phyloP scores from a whole-genome alignment of 2,329 filamentous ascomycete genomes.

The Eutypa lata region DNA sequence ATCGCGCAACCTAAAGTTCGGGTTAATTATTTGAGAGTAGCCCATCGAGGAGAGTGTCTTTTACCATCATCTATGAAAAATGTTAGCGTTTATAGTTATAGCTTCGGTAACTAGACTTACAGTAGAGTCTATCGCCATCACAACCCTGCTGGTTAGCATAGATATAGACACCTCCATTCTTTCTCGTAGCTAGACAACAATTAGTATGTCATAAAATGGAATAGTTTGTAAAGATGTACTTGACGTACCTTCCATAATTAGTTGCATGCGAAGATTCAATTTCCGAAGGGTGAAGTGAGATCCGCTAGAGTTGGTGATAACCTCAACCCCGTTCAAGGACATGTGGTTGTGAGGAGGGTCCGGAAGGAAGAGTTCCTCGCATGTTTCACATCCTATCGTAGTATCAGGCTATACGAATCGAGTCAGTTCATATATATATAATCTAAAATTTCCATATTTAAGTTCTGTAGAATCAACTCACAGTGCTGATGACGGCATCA shows the following conservation, averaged over 20 bases:
- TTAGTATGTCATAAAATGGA: neutral
- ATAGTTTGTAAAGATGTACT: conserved; percentile 13
- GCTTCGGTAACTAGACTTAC: neutral
- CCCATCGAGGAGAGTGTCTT: neutral
- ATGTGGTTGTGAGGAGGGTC: conserved; percentile 29
- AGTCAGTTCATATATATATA: neutral
- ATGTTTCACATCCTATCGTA: conserved; percentile 54
- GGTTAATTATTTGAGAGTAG: neutral
- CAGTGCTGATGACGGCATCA: conserved; percentile 56
- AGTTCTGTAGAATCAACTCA: neutral
- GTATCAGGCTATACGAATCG: conserved; percentile 47
- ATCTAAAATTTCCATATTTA: too few relatives aligned
- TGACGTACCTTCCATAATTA: conserved; percentile 64
- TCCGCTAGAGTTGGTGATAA: conserved; percentile 68
- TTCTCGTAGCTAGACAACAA: neutral
- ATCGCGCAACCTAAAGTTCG: conserved; percentile 47
- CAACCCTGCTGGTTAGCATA: conserved; percentile 64
- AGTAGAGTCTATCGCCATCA: conserved; percentile 52
- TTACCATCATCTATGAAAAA: conserved; percentile 27
- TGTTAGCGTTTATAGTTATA: neutral
- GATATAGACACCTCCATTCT: conserved; percentile 33
- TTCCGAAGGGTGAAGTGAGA: conserved; percentile 62
- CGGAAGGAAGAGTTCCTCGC: conserved; percentile 65
- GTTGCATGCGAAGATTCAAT: conserved; percentile 57
- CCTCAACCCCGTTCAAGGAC: conserved; percentile 64